phyloP scores from a whole-genome alignment of 768 basidiomycete species.

The Amanita pseudoporphyria region DNA sequence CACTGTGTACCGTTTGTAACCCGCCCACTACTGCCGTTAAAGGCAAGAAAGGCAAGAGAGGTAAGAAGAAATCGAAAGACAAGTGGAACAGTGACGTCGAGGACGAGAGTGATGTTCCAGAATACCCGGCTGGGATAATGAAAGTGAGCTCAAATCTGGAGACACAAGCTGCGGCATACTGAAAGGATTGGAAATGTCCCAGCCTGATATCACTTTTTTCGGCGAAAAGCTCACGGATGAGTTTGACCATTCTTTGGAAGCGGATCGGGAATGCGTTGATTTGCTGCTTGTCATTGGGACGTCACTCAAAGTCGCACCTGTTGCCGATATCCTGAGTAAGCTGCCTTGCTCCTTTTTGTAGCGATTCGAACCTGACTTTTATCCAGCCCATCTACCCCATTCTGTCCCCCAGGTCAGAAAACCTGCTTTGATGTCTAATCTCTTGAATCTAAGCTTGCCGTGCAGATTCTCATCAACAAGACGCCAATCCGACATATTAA shows the following conservation, averaged over 20 bases:
- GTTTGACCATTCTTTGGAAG: constrained; percentile 67
- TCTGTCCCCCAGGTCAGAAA: constrained; percentile 76
- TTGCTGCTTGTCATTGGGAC: constrained; percentile 86
- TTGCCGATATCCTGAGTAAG: constrained; percentile 76
- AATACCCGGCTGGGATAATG: constrained; percentile 75
- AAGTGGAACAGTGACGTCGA: constrained; percentile 65
- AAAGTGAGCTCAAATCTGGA: constrained; percentile 45
- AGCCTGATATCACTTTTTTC: constrained; percentile 98
- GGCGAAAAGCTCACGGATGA: constrained; percentile 83
- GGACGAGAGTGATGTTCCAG: constrained; percentile 56
- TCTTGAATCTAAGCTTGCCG: not conserved
- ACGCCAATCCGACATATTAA: constrained; percentile 87
- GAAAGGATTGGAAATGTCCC: not conserved
- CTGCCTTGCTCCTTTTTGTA: constrained; percentile 8
- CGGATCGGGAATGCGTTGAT: constrained; percentile 79
- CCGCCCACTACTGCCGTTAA: constrained; percentile 17
- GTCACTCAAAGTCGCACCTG: constrained; percentile 83
- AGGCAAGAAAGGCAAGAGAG: constrained; percentile 34
- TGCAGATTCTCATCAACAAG: constrained; percentile 91
- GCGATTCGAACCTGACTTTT: not conserved
- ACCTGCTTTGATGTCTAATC: not conserved
- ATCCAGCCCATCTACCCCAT: constrained; percentile 82
- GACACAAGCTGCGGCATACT: not conserved
- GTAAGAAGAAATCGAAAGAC: constrained; percentile 42
- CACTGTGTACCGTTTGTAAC: constrained; percentile 68